phyloP scores from a whole-genome alignment of 176 grass and related monocot species.

The Ampelocalamus luodianensis region DNA sequence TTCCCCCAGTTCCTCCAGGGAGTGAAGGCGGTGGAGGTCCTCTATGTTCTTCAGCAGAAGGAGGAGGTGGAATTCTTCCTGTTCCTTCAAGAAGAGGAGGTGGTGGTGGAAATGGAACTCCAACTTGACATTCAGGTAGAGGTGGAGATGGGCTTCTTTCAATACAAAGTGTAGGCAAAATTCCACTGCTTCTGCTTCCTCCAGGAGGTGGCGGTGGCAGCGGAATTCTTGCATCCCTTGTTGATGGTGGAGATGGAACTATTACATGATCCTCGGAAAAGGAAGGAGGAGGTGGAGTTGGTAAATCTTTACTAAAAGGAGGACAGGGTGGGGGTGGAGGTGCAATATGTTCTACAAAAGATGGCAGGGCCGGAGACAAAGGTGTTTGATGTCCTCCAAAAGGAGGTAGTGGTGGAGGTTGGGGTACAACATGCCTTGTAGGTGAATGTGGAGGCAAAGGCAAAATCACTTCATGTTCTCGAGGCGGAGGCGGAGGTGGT shows the following conservation, averaged over 20 bases:
- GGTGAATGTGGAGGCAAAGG: constrained; percentile 26
- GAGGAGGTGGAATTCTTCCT: constrained; percentile 23
- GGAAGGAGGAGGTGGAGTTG: constrained; percentile 12
- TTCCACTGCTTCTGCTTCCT: not conserved
- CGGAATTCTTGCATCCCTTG: not conserved
- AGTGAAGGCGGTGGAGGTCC: constrained; percentile 18
- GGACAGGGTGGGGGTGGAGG: not conserved
- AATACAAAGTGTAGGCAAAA: not conserved
- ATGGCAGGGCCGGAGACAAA: not conserved
- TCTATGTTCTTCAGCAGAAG: constrained; percentile 13
- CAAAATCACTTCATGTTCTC: not conserved
- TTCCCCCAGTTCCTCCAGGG: not conserved
- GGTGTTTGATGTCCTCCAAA: not conserved
- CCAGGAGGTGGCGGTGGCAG: constrained; percentile 28
- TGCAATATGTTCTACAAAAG: not conserved
- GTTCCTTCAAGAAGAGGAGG: constrained; percentile 21
- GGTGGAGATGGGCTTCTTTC: not conserved
- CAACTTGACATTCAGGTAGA: not conserved
- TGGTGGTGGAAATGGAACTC: not conserved
- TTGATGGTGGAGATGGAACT: constrained; percentile 36
- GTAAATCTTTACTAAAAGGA: constrained; percentile 3
- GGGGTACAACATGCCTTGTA: constrained; percentile 27
- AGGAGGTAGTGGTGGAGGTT: constrained; percentile 39
- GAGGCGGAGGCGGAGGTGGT: not conserved
- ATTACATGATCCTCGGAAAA: constrained; percentile 21